Conservation (phyloP, 768 basidiomycete species). For the Tulasnella sp. region DNA sequence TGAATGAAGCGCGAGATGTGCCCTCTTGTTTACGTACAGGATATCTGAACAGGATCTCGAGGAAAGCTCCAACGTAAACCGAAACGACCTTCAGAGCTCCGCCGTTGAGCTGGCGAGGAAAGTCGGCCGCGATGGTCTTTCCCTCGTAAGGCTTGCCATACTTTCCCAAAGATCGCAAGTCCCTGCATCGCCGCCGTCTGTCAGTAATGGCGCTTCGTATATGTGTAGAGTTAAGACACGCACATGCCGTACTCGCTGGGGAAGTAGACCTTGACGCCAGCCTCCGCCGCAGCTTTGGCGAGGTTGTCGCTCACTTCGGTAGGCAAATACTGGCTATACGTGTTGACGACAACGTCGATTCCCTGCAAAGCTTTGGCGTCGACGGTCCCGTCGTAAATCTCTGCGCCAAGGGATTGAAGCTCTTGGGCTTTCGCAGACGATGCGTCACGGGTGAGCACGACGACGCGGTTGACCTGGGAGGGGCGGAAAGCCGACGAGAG, state of each 20-base stretch:
- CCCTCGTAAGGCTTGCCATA: neutral
- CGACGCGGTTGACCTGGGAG: neutral
- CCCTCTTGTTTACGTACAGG: neutral
- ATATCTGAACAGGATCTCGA: slow-evolving; percentile 1
- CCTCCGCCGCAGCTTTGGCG: neutral
- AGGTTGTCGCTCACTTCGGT: neutral
- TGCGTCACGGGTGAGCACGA: neutral
- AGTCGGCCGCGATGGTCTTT: neutral
- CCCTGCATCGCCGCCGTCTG: neutral
- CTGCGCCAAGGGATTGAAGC: neutral
- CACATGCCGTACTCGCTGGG: slow-evolving; percentile 13
- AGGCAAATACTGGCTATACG: neutral
- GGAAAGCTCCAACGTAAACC: neutral
- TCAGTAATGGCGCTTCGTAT: neutral
- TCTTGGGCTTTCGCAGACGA: neutral
- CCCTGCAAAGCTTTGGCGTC: neutral
- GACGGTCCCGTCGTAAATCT: neutral
- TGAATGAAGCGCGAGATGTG: neutral
- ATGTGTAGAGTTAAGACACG: neutral
- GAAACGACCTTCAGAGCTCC: slow-evolving; percentile 1
- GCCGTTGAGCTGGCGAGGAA: neutral
- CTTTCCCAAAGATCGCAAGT: neutral
- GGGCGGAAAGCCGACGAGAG: neutral
- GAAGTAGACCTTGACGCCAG: slow-evolving; percentile 16
- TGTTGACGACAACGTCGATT: slow-evolving; percentile 1